These are phyloP conservation scores for Suillus bovinus DNA, from an alignment of 768 basidiomycete species.

Conservation along the genomic window DNA sequence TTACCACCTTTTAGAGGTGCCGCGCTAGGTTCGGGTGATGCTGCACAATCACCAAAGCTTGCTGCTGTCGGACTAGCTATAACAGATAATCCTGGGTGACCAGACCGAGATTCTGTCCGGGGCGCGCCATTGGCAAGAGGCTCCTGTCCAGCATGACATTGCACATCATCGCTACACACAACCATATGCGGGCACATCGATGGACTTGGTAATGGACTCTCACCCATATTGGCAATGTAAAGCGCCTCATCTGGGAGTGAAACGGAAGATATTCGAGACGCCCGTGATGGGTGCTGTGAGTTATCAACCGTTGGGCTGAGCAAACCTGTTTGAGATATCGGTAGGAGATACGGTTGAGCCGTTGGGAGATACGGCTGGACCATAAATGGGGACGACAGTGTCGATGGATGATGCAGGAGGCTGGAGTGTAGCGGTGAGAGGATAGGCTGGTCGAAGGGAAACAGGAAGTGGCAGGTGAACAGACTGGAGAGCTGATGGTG, in stretches of 20 bases:
- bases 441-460: conserved; percentile 8
- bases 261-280: conserved; percentile 61
- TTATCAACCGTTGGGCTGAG: conserved; percentile 31
- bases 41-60: conserved; percentile 36
- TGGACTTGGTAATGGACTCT: conserved; percentile 62
- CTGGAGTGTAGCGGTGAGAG: conserved; percentile 28
- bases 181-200: conserved; percentile 16
- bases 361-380: background rate
- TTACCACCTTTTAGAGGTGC: conserved; percentile 56
- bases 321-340: conserved; percentile 17
- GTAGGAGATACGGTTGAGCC: conserved; percentile 16
- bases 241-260: conserved; percentile 78
- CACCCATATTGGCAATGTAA: conserved; percentile 68
- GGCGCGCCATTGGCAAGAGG: background rate
- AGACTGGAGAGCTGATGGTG: conserved; percentile 11
- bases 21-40: conserved; percentile 51
- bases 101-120: conserved; percentile 40
- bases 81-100: conserved; percentile 56
- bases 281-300: conserved; percentile 49
- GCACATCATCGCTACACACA: conserved; percentile 7
- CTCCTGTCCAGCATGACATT: conserved; percentile 2
- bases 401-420: conserved; percentile 35
- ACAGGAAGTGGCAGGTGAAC: background rate
- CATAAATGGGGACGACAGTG: conserved; percentile 17
- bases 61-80: conserved; percentile 44